Evolutionary conservation across 2,329 filamentous ascomycete genomes (phyloP).

Genomic region (Ceratocystiopsis brevicomis): DNA sequence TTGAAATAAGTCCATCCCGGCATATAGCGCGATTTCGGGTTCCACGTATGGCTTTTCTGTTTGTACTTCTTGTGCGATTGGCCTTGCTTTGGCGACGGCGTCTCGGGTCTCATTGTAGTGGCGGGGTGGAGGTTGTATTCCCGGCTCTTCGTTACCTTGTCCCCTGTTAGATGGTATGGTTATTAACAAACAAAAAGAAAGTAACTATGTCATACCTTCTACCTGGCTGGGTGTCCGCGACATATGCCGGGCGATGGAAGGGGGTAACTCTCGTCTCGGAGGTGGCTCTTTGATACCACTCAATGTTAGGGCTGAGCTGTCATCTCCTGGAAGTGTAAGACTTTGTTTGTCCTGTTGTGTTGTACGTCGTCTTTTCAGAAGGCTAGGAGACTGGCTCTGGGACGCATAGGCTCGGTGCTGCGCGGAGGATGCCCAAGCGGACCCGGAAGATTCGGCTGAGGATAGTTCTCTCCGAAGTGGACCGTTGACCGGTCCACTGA

Average conservation of each 20-base stretch:
- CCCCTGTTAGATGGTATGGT: neutral
- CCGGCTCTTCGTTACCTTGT: neutral
- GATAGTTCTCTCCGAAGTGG: no score
- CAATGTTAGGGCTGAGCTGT: no score
- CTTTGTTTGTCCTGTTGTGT: no score
- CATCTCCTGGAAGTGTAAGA: no score
- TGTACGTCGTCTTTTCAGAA: no score
- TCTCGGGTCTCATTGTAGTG: neutral
- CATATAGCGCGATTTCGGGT: neutral
- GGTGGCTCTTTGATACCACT: conserved; percentile 1
- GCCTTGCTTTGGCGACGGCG: neutral
- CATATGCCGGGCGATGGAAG: conserved; percentile 3
- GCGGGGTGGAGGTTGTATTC: neutral
- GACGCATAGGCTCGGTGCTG: no score
- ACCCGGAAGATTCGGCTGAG: no score
- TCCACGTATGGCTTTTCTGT: conserved; percentile 1
- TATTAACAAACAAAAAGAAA: neutral
- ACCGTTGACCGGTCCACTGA: no score
- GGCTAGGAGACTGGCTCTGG: no score
- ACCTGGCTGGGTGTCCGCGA: conserved; percentile 3
- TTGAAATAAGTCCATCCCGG: conserved; percentile 3
- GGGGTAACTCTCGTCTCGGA: conserved; percentile 6
- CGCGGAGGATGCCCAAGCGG: no score
- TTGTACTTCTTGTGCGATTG: conserved; percentile 1
- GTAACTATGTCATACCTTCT: neutral